These are phyloP conservation scores for Chrysosporium queenslandicum DNA, from an alignment of 2,329 filamentous ascomycete species.

Conservation along the genomic window DNA sequence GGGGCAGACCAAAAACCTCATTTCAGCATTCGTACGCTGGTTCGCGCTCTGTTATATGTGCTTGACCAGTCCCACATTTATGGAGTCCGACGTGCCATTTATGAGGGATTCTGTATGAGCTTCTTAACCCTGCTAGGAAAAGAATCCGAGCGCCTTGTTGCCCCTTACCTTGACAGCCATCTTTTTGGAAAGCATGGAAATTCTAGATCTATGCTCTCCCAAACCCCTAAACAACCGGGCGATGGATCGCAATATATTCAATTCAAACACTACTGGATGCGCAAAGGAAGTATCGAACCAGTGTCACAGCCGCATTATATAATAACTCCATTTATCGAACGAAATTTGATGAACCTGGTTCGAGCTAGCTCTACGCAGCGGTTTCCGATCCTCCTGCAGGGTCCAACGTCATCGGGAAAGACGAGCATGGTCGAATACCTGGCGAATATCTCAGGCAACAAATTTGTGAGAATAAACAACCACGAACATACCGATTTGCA, in stretches of 20 bases:
- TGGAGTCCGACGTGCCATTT: conserved; percentile 73
- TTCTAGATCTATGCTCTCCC: conserved; percentile 61
- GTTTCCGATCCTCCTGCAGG: conserved; percentile 91
- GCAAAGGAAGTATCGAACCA: conserved; percentile 57
- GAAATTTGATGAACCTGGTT: conserved; percentile 88
- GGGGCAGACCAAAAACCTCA: conserved; percentile 93
- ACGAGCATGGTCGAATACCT: conserved; percentile 99
- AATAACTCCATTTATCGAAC: conserved; percentile 87
- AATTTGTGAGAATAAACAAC: conserved; percentile 97
- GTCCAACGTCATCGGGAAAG: conserved; percentile 93
- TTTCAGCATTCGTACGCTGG: conserved; percentile 90
- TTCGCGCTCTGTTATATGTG: conserved; percentile 79
- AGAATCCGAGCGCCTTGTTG: conserved; percentile 67
- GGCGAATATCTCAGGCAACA: conserved; percentile 92
- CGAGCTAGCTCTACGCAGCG: conserved; percentile 82
- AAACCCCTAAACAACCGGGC: conserved; percentile 64
- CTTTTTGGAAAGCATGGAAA: conserved; percentile 63
- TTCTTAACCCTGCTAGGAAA: conserved; percentile 82
- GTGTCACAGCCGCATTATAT: conserved; percentile 83
- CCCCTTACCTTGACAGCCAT: conserved; percentile 70
- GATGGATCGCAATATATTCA: conserved; percentile 71
- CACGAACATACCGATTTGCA: conserved; percentile 98
- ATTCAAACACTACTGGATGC: conserved; percentile 86
- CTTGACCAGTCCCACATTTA: conserved; percentile 75
- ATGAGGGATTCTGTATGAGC: conserved; percentile 96